phyloP scores from a whole-genome alignment of 2,329 filamentous ascomycete species.

The Proliferodiscus dingleyae region DNA sequence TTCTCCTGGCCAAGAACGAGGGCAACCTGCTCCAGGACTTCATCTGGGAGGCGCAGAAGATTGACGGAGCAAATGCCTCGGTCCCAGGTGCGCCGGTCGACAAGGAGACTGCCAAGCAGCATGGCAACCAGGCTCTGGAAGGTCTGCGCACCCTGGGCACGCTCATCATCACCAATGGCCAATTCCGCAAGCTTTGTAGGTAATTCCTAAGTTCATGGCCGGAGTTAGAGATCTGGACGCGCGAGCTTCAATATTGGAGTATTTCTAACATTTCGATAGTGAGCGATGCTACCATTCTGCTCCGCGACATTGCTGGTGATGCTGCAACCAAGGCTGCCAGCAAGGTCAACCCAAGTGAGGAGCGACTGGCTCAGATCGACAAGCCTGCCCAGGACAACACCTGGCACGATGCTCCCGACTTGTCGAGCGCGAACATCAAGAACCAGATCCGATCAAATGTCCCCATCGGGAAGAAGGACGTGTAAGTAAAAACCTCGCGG shows the following conservation, averaged over 20 bases:
- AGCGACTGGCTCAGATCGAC: slow-evolving; percentile 73
- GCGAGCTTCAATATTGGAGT: background rate
- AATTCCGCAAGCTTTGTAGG: slow-evolving; percentile 40
- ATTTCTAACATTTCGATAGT: slow-evolving; percentile 39
- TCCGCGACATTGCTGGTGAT: slow-evolving; percentile 90
- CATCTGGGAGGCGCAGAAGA: slow-evolving; percentile 84
- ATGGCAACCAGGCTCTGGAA: slow-evolving; percentile 77
- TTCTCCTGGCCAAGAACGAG: slow-evolving; percentile 90
- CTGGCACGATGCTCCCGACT: slow-evolving; percentile 82
- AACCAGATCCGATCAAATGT: slow-evolving; percentile 55
- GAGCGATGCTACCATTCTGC: slow-evolving; percentile 71
- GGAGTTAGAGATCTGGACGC: too few species aligned
- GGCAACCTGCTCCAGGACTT: slow-evolving; percentile 95
- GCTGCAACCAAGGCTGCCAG: slow-evolving; percentile 74
- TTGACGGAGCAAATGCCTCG: slow-evolving; percentile 57
- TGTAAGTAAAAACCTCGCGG: background rate
- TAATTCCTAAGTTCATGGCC: too few species aligned
- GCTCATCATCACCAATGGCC: slow-evolving; percentile 88
- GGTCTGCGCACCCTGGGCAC: slow-evolving; percentile 85
- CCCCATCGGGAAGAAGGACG: background rate
- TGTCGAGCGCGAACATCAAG: slow-evolving; percentile 66
- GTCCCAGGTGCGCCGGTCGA: slow-evolving; percentile 63
- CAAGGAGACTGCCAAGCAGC: slow-evolving; percentile 74
- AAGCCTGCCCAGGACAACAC: slow-evolving; percentile 82
- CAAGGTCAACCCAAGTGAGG: slow-evolving; percentile 71